These are phyloP conservation scores for Pseudonitzschia pungens DNA, from an alignment of 108 stramenopile species.

Conservation along the genomic window DNA sequence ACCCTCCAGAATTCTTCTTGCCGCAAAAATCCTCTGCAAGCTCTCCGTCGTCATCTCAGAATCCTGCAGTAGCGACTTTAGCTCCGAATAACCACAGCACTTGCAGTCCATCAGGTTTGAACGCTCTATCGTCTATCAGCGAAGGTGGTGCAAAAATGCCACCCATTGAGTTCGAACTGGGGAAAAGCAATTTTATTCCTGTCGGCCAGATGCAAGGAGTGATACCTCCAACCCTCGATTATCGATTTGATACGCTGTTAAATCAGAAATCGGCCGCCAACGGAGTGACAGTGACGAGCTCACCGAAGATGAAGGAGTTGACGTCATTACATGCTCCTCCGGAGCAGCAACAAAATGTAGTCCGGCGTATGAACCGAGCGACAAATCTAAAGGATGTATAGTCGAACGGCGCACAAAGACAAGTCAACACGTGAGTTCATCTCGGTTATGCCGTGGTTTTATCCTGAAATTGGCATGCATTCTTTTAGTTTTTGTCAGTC, in stretches of 20 bases:
- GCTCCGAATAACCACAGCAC: not conserved
- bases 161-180: not conserved
- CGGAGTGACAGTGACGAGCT: not conserved
- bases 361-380: not conserved
- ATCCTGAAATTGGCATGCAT: too few species aligned
- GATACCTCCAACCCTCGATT: not conserved
- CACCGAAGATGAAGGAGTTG: too few species aligned
- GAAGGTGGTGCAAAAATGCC: not conserved
- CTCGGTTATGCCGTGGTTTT: too few species aligned
- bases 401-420: too few species aligned
- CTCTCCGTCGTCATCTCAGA: not conserved
- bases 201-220: slow-evolving; percentile 11
- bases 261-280: not conserved
- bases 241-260: not conserved
- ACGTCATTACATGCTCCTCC: too few species aligned
- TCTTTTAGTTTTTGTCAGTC: too few species aligned
- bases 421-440: too few species aligned
- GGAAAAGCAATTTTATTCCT: not conserved
- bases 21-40: not conserved
- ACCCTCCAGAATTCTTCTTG: not conserved
- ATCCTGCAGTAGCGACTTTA: not conserved
- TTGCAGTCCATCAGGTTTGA: too few species aligned
- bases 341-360: not conserved
- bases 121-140: not conserved
- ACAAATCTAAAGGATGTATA: not conserved